A percentile compares a stretch with the other conserved stretches of the same genome.
Evolutionary conservation across 148 eudicot genomes (phyloP).

Genomic region (Camellia granthamiana): DNA sequence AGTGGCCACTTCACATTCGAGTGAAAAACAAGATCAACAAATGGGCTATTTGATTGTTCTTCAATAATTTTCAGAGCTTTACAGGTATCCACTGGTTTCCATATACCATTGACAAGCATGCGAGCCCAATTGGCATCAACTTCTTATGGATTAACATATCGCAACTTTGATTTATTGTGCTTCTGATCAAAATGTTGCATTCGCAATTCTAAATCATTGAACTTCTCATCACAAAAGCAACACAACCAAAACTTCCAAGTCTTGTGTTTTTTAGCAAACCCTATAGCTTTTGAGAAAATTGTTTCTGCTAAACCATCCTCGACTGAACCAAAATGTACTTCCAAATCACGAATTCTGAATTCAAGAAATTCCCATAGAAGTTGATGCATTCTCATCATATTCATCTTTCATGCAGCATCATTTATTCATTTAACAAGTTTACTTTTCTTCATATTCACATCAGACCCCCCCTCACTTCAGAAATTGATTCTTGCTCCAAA

Average conservation of each 20-base stretch:
- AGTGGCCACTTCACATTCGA: not conserved
- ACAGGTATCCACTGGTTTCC: not conserved
- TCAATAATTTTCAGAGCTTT: not conserved
- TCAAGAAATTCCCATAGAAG: too few relatives aligned
- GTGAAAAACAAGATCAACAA: not conserved
- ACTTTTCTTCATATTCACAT: too few relatives aligned
- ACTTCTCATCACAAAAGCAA: not conserved
- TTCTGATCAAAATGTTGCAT: not conserved
- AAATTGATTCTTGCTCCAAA: too few relatives aligned
- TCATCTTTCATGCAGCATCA: not conserved
- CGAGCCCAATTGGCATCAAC: not conserved
- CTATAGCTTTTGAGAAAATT: not conserved
- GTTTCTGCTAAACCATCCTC: not conserved
- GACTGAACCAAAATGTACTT: not conserved
- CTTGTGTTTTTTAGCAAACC: not conserved
- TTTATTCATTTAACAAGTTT: not conserved
- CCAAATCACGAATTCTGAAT: too few relatives aligned
- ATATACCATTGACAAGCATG: not conserved
- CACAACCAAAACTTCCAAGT: constrained; percentile 1
- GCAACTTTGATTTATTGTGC: not conserved
- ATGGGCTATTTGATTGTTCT: not conserved
- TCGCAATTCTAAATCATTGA: too few relatives aligned
- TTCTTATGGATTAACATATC: not conserved
- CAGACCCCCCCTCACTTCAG: too few relatives aligned
- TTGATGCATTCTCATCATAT: not conserved